A percentile compares a stretch with the other conserved stretches of the same genome.
These are phyloP conservation scores for Agaricus bisporus DNA, from an alignment of 768 basidiomycete species.

Conservation along the genomic window DNA sequence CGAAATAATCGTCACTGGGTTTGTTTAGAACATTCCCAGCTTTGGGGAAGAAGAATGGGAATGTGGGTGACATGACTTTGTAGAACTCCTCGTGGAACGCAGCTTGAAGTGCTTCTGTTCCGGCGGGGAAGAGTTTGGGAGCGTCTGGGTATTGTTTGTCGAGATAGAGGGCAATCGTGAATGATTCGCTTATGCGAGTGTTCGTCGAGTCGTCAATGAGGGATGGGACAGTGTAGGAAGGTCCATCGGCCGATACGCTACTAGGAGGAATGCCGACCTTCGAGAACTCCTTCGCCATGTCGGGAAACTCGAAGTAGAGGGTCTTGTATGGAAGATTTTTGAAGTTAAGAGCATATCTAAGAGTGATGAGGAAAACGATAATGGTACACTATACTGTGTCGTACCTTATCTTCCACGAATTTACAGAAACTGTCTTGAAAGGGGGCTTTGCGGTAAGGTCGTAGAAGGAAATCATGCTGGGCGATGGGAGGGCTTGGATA, in stretches of 20 bases:
- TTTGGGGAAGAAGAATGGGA: conserved; percentile 4
- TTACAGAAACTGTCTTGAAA: background rate
- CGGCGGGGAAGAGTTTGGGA: conserved; percentile 25
- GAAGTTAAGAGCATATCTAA: conserved; percentile 8
- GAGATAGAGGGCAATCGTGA: conserved; percentile 36
- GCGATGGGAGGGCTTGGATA: no score
- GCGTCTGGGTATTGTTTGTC: conserved; percentile 35
- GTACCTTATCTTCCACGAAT: conserved; percentile 2
- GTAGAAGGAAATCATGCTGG: background rate
- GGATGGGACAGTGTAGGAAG: conserved; percentile 34
- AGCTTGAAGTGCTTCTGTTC: conserved; percentile 25
- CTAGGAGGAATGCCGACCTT: conserved; percentile 25
- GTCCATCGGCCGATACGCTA: conserved; percentile 17
- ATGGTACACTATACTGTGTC: no score
- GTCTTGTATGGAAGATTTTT: conserved; percentile 24
- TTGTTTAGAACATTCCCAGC: background rate
- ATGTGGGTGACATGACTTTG: conserved; percentile 11
- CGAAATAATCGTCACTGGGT: conserved; percentile 11
- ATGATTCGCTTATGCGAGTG: conserved; percentile 27
- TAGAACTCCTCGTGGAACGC: conserved; percentile 19
- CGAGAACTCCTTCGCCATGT: conserved; percentile 25
- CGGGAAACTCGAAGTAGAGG: conserved; percentile 35
- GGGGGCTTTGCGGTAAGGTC: background rate
- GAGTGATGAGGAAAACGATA: background rate
- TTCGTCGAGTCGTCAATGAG: conserved; percentile 36